These are phyloP conservation scores for Pouteria campechiana DNA, from an alignment of 179 eudicot species.

Conservation along the genomic window DNA sequence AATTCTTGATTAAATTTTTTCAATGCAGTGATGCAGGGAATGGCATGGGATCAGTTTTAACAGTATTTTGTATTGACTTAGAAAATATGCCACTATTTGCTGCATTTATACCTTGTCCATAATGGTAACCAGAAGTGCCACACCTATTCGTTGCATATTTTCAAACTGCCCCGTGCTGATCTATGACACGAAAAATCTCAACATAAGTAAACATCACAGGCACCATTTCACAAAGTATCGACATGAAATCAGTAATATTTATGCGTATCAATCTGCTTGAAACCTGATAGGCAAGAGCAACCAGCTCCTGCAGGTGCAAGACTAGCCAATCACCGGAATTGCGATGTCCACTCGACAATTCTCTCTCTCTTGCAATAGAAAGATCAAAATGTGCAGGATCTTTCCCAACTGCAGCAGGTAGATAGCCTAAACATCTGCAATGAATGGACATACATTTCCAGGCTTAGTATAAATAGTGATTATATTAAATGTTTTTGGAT, in stretches of 20 bases:
- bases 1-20: no score
- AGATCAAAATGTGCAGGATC: constrained; percentile 86
- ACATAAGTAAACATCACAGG: constrained; percentile 7
- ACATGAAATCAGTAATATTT: constrained; percentile 4
- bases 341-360: constrained; percentile 29
- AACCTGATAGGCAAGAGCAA: constrained; percentile 98
- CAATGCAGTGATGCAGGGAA: no score
- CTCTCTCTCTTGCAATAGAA: constrained; percentile 60
- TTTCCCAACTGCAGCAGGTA: constrained; percentile 85
- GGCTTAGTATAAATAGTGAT: no score
- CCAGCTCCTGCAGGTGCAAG: constrained; percentile 81
- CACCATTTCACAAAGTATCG: constrained; percentile 5
- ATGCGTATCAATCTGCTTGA: neutral
- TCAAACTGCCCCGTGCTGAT: constrained; percentile 97
- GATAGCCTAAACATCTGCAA: constrained; percentile 81
- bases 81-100: no score
- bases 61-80: no score
- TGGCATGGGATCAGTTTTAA: neutral
- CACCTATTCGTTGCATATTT: constrained; percentile 87
- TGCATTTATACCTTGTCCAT: constrained; percentile 71
- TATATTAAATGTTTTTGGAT: no score
- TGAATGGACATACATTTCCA: no score
- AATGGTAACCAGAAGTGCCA: constrained; percentile 70
- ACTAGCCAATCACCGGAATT: constrained; percentile 75
- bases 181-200: constrained; percentile 26